A percentile compares a stretch with the other conserved stretches of the same genome.
phyloP scores from a whole-genome alignment of 2,329 filamentous ascomycete species.

The Aspergillus sp. region DNA sequence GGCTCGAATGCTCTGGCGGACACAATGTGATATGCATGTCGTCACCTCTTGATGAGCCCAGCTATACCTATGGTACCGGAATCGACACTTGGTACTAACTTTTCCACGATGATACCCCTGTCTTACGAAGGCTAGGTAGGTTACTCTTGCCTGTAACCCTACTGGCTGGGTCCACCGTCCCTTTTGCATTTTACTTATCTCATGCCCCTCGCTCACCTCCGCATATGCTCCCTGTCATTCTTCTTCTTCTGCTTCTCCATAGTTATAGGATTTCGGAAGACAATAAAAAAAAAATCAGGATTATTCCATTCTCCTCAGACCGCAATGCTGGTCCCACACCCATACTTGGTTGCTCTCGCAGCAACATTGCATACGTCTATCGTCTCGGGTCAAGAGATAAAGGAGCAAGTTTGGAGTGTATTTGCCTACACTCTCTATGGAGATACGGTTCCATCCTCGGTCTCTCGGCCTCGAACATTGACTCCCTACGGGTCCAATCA shows the following conservation, averaged over 20 bases:
- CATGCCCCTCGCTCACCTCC: neutral
- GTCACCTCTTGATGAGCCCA: constrained; percentile 8
- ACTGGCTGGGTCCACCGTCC: neutral
- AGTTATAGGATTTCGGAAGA: no score
- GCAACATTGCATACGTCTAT: constrained; percentile 15
- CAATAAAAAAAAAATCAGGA: neutral
- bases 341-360: constrained; percentile 8
- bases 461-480: constrained; percentile 38
- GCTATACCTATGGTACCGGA: neutral
- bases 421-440: constrained; percentile 56
- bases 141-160: neutral
- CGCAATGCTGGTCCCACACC: constrained; percentile 10
- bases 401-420: constrained; percentile 43
- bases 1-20: neutral
- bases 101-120: constrained; percentile 1
- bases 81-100: neutral
- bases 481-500: constrained; percentile 57
- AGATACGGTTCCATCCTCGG: constrained; percentile 50
- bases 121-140: constrained; percentile 8
- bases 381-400: constrained; percentile 24
- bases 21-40: constrained; percentile 8
- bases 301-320: neutral
- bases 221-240: no score
- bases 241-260: no score
- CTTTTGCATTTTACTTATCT: neutral